Base-by-base conservation (phyloP, 805 yeast species). In the Phaffomyces thermotolerans region DNA sequence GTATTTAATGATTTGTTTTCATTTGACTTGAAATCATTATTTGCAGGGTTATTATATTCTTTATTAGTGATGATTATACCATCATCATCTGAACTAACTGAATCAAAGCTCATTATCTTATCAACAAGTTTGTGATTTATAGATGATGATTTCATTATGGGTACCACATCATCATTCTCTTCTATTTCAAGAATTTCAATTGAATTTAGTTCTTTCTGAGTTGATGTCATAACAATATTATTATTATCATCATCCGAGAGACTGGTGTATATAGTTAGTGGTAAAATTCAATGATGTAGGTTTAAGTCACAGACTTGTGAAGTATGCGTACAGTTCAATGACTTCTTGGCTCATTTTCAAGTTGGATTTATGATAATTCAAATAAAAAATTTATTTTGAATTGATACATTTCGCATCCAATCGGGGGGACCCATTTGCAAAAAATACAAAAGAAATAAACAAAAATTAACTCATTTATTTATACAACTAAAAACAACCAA, bases 151-250 rank as follows among this genome's bases (percentile, higher is more conserved):
- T 18, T 17, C 22, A 4, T 10, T 8, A 13, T 27, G 14, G 12
- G 9, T 20, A 20, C 5, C 22, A 20, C 15, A 20, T 34, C 24
- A 34, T 22, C 37, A 17, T 7, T 27, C 2, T 42, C 39, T 9
- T 38, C 45, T 10, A 37, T 30, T 14, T 38, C 45, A 12, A 37
- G 22, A n/a, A 42, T 17, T 12, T 38, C 45, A 7, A 37, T 36
- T 17, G 17, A 20, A 9, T 8, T 27, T 9, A 6, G 10, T 2
- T 27, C 6, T 14, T 41, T 20, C 18, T 42, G 45, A 8, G 41
- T 42, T 8, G 41, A 42, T 14, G 41, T 38, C n/a, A 42, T 24
- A 13, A 39, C 18, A 17, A 34, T 13, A 20, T 22, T 14, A 18
- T 13, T 20, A 4, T 35, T 39, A 6, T 43, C 41, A 12, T 39